A percentile compares a stretch with the other conserved stretches of the same genome.
Evolutionary conservation across 805 yeast genomes (phyloP).

Genomic region (Myxozyma nipponensis): DNA sequence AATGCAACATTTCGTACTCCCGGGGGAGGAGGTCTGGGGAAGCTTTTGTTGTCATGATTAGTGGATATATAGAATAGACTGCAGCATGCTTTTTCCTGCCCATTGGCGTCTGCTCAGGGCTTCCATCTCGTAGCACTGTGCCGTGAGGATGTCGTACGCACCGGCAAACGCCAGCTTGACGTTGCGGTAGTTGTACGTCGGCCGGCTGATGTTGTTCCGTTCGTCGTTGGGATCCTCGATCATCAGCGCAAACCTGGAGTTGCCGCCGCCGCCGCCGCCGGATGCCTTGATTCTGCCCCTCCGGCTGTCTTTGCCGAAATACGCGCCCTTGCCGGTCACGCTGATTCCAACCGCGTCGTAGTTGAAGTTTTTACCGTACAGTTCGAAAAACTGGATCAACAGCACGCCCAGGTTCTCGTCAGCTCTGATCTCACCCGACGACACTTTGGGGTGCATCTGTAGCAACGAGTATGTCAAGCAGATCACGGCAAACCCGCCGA

Average conservation of each 20-base stretch:
- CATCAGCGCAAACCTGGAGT: constrained; percentile 53
- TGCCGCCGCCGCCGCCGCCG: constrained; percentile 34
- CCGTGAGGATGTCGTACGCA: constrained; percentile 72
- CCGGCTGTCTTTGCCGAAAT: constrained; percentile 54
- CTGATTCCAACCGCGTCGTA: constrained; percentile 74
- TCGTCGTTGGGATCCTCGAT: constrained; percentile 88
- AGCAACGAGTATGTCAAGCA: constrained; percentile 79
- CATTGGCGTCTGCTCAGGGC: constrained; percentile 61
- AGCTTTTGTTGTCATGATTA: no score
- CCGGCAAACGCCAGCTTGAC: constrained; percentile 84
- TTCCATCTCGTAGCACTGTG: constrained; percentile 71
- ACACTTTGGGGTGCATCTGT: constrained; percentile 68
- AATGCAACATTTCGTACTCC: no score
- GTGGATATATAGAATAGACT: constrained; percentile 35
- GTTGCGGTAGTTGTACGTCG: constrained; percentile 74
- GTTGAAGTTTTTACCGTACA: constrained; percentile 85
- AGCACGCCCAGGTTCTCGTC: constrained; percentile 78
- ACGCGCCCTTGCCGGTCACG: constrained; percentile 51
- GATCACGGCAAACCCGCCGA: constrained; percentile 92
- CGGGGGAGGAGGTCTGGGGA: no score
- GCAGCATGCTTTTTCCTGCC: constrained; percentile 68
- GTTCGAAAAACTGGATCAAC: constrained; percentile 84
- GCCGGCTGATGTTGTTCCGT: constrained; percentile 69
- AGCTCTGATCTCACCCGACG: constrained; percentile 63
- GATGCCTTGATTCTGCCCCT: background rate